A percentile compares a stretch with the other conserved stretches of the same genome.
These are phyloP conservation scores for Halenospora varia DNA, from an alignment of 495 filamentous ascomycete species.

Conservation along the genomic window DNA sequence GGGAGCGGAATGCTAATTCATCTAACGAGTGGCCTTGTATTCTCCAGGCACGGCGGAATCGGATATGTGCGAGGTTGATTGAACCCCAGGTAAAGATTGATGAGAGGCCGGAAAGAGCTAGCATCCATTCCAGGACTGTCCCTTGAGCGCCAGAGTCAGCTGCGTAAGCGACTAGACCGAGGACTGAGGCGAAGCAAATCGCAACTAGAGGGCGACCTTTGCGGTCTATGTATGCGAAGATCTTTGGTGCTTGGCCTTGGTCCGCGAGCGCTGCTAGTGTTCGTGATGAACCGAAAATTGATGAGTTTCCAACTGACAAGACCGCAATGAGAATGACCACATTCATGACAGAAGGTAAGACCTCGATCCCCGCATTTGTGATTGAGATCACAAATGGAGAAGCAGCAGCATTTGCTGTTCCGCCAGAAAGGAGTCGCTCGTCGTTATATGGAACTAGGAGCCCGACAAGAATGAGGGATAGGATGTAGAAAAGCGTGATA, in stretches of 20 bases:
- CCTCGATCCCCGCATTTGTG: conserved; percentile 68
- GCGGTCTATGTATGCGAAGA: conserved; percentile 80
- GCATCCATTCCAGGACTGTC: conserved; percentile 79
- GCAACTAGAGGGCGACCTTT: conserved; percentile 74
- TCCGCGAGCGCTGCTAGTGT: conserved; percentile 85
- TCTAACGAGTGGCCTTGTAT: conserved; percentile 63
- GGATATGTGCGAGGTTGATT: conserved; percentile 85
- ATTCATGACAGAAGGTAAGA: conserved; percentile 82
- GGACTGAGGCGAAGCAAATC: conserved; percentile 59
- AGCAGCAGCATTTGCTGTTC: conserved; percentile 61
- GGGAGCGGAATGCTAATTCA: conserved; percentile 77
- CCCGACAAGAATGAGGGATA: conserved; percentile 69
- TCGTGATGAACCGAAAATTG: conserved; percentile 82
- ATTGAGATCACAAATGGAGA: conserved; percentile 93
- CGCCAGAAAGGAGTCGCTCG: conserved; percentile 48
- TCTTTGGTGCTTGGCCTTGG: conserved; percentile 72
- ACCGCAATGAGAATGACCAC: conserved; percentile 86
- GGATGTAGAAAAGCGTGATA: conserved; percentile 83
- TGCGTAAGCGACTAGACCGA: conserved; percentile 79
- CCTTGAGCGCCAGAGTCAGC: conserved; percentile 61
- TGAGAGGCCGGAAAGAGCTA: conserved; percentile 82
- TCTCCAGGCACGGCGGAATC: conserved; percentile 78
- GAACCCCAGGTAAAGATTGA: conserved; percentile 93
- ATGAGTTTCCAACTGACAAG: conserved; percentile 80
- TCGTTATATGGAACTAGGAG: conserved; percentile 71